These are phyloP conservation scores for Aspergillus novoparasiticus DNA, from an alignment of 2,329 filamentous ascomycete genomes.

Conservation along the genomic window DNA sequence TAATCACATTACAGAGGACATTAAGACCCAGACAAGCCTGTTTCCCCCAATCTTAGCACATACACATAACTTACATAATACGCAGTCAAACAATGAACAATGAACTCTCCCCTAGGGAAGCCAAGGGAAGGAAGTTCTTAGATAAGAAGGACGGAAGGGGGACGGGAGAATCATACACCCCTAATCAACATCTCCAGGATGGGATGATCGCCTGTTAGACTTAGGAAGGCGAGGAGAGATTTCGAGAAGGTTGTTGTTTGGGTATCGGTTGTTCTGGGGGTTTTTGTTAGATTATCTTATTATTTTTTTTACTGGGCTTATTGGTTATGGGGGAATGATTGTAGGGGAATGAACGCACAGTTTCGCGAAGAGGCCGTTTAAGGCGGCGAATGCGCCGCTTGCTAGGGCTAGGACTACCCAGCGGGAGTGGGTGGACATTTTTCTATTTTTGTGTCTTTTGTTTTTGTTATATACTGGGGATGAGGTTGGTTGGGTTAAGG, in stretches of 20 bases:
- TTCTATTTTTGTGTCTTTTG: background rate
- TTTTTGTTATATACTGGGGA: background rate
- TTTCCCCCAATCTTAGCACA: conserved; percentile 2
- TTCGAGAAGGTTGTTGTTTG: conserved; percentile 57
- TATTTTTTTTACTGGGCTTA: background rate
- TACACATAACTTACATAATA: conserved; percentile 19
- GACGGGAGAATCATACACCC: conserved; percentile 48
- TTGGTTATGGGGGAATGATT: background rate
- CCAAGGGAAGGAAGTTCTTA: background rate
- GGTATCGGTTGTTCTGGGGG: conserved; percentile 59
- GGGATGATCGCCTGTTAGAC: conserved; percentile 37
- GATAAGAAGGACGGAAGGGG: background rate
- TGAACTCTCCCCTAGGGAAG: background rate
- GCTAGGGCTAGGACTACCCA: conserved; percentile 61
- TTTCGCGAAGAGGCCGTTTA: conserved; percentile 70
- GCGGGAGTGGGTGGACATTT: conserved; percentile 25
- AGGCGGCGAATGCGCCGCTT: conserved; percentile 64
- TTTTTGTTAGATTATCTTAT: background rate
- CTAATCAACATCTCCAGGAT: conserved; percentile 55
- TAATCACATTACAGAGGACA: conserved; percentile 63
- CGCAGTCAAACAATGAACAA: background rate
- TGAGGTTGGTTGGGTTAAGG: background rate
- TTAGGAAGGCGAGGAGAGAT: conserved; percentile 49
- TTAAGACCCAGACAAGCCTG: conserved; percentile 64
- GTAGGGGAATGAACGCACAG: conserved; percentile 45